Conservation (phyloP, 495 filamentous ascomycete genomes). For the Bryoglossum gracile region DNA sequence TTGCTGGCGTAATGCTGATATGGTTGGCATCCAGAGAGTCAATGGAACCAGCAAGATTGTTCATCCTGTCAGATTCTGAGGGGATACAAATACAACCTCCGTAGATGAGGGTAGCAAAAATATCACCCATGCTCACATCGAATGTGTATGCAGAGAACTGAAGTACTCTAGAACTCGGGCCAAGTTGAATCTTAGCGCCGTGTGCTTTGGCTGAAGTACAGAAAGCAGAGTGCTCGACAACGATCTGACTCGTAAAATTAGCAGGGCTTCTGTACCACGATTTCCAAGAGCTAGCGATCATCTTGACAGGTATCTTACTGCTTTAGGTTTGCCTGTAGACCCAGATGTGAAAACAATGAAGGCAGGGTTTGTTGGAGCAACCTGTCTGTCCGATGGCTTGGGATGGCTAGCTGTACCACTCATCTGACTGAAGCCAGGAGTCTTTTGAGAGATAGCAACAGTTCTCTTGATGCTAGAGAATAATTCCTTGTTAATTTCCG, state of each 20-base stretch:
- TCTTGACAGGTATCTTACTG: too few relatives aligned
- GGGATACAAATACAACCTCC: slow-evolving; percentile 48
- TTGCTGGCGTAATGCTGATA: slow-evolving; percentile 36
- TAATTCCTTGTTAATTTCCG: neutral
- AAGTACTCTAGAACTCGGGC: neutral
- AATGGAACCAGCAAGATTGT: slow-evolving; percentile 23
- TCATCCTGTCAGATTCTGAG: slow-evolving; percentile 32
- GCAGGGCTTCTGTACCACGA: too few relatives aligned
- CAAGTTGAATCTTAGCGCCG: neutral
- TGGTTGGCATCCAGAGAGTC: slow-evolving; percentile 26
- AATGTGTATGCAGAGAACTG: slow-evolving; percentile 40
- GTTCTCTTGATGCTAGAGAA: neutral
- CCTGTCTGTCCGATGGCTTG: neutral
- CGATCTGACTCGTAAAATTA: too few relatives aligned
- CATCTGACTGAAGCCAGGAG: too few relatives aligned
- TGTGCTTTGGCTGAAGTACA: neutral
- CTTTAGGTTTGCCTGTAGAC: slow-evolving; percentile 43
- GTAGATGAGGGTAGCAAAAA: slow-evolving; percentile 67
- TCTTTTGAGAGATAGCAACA: neutral
- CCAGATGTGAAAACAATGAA: slow-evolving; percentile 43
- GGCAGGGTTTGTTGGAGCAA: slow-evolving; percentile 2
- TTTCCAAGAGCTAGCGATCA: too few relatives aligned
- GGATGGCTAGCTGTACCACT: neutral
- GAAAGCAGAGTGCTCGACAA: slow-evolving; percentile 21
- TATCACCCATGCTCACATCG: slow-evolving; percentile 77